A percentile compares a stretch with the other conserved stretches of the same genome.
These are phyloP conservation scores for Fraxinus nigra DNA, from an alignment of 305 asterid species.

Conservation along the genomic window DNA sequence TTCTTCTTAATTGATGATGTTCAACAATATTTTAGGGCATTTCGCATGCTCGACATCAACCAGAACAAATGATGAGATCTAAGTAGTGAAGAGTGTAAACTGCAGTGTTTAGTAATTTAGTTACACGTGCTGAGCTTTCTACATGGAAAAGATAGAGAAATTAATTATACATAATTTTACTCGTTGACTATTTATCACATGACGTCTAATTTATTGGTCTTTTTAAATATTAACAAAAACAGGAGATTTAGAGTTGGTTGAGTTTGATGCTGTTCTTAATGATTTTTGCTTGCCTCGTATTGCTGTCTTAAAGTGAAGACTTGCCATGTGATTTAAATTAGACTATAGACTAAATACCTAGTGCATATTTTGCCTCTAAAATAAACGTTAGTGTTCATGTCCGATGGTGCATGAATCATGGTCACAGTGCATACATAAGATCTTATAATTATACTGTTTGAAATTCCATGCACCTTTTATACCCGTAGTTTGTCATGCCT, in stretches of 20 bases:
- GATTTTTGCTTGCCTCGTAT: not conserved
- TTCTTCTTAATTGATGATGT: not conserved
- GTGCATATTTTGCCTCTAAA: not conserved
- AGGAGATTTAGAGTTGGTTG: not conserved
- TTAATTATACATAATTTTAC: not conserved
- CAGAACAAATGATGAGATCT: not conserved
- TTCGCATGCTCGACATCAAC: not conserved
- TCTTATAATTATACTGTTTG: not conserved
- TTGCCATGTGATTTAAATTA: not conserved
- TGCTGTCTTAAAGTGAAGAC: not conserved
- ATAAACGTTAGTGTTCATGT: not conserved
- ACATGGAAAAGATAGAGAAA: not conserved
- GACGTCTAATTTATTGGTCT: not conserved
- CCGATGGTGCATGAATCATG: not conserved
- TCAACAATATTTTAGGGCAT: not conserved
- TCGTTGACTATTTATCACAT: not conserved
- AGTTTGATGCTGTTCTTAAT: not conserved
- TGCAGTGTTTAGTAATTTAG: not conserved
- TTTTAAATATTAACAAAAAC: not conserved
- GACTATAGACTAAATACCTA: not conserved
- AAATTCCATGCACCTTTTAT: not conserved
- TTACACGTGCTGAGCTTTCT: not conserved
- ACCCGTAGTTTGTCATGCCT: not conserved
- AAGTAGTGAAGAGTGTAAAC: not conserved
- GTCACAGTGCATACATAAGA: not conserved